A percentile compares a stretch with the other conserved stretches of the same genome.
phyloP scores from a whole-genome alignment of 2,329 filamentous ascomycete genomes.

The Microcyclospora tardicrescens region DNA sequence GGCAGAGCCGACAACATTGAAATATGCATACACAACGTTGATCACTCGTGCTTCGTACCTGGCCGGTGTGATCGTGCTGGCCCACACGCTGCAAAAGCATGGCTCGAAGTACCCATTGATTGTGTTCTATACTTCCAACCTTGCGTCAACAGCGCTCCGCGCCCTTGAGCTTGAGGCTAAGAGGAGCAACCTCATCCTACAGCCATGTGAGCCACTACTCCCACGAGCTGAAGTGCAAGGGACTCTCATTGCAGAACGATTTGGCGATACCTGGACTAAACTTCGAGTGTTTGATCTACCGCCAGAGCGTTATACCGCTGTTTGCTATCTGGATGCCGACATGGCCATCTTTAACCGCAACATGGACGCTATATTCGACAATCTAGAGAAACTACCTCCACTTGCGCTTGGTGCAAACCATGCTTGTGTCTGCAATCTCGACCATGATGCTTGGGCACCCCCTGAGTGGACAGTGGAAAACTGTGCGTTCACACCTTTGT shows the following conservation, averaged over 20 bases:
- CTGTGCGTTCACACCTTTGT: conserved; percentile 35
- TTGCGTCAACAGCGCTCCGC: conserved; percentile 27
- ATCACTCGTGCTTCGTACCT: conserved; percentile 41
- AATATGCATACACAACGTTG: conserved; percentile 37
- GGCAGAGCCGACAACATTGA: not conserved
- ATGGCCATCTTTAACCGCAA: conserved; percentile 33
- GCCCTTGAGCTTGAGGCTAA: conserved; percentile 31
- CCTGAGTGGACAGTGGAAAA: conserved; percentile 35
- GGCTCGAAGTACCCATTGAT: conserved; percentile 35
- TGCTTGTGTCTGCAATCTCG: conserved; percentile 41
- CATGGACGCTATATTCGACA: conserved; percentile 35
- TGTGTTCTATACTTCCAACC: conserved; percentile 35
- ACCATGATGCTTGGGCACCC: conserved; percentile 38
- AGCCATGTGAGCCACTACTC: conserved; percentile 29
- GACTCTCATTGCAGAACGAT: conserved; percentile 34
- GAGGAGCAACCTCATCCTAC: conserved; percentile 29
- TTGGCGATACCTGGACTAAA: conserved; percentile 44
- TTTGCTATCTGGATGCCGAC: conserved; percentile 42
- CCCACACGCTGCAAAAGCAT: conserved; percentile 36
- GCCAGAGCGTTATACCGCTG: conserved; percentile 20
- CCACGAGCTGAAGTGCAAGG: conserved; percentile 11
- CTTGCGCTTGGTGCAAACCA: conserved; percentile 37
- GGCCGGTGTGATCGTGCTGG: conserved; percentile 38
- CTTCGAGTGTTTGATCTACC: conserved; percentile 37
- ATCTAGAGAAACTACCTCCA: conserved; percentile 21